Base-by-base conservation (phyloP, 257 asterid genomes). In the Leptodermis oblonga region DNA sequence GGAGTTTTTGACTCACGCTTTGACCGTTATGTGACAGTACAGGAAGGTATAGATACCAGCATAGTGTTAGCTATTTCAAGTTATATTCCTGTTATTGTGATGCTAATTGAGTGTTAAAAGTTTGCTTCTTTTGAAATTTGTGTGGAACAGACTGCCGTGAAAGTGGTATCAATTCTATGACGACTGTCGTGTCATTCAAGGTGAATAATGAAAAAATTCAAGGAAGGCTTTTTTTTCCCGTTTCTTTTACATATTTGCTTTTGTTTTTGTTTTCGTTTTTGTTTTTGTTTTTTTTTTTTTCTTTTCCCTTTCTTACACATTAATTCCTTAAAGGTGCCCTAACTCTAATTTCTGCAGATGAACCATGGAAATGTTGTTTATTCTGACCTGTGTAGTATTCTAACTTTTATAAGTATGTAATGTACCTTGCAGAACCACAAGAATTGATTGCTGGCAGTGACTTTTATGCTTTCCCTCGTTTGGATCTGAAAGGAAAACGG, bases 381-480 rank as follows among this genome's bases (percentile, higher is more conserved):
- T 52, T 54, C 55, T 59, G n/a, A 54, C 58, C 43, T 61, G 18
- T 63, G 20, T 68, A 26, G 18, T 20, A 26, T 49, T 49, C 55
- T 49, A 2, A 20, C 54, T n/a, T n/a, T n/a, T n/a, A 48, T 14
- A 45, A 62, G 51, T 49, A 66, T 37, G 66, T 43, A 66, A 28
- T 72, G 66, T 65, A 33, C 39, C 51, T 66, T 79, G 85, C 92
- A 93, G 99, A 93, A 74, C 97, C 96, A 62, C 73, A 73, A 78
- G 65, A 83, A 72, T 70, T 93, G 76, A 83, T 87, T 70, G 82
- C 77, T 62, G 96, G 97, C 52, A 88, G 68, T 70, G 96, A 93
- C 83, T 93, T 93, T 78, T 93, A 93, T 80, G 99, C 99, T 58
- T 90, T 89, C 77, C 99, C 99, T 25, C 94, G 96, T 55, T 45